Evolutionary conservation across 257 asterid species (phyloP).

Genomic region (Solanum tarijense): DNA sequence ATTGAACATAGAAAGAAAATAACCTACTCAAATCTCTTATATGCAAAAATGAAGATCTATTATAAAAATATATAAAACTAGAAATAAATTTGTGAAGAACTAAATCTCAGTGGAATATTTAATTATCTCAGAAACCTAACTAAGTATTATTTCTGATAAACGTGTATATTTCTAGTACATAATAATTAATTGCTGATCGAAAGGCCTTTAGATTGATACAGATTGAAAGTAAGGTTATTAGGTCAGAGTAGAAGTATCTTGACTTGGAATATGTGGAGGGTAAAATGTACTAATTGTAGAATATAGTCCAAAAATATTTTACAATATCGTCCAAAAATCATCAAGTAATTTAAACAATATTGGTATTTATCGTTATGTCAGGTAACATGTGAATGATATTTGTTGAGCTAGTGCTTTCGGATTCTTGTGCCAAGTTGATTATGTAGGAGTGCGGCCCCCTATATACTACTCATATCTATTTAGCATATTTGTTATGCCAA

Average conservation of each 20-base stretch:
- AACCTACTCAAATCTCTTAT: not conserved
- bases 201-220: not conserved
- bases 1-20: not conserved
- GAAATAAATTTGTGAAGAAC: not conserved
- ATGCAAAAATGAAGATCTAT: not conserved
- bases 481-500: not conserved
- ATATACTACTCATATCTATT: not conserved
- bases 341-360: not conserved
- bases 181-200: not conserved
- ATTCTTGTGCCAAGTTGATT: conserved; percentile 4
- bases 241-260: not conserved
- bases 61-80: not conserved
- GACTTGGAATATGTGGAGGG: not conserved
- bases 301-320: not conserved
- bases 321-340: not conserved
- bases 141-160: not conserved
- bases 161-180: not conserved
- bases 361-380: not conserved
- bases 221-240: not conserved
- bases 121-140: not conserved
- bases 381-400: conserved; percentile 1
- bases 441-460: not conserved
- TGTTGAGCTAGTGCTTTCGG: not conserved
- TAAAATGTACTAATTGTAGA: conserved; percentile 2
- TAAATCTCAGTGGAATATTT: not conserved